phyloP scores from a whole-genome alignment of 768 basidiomycete species.

The Mycena epipterygia region DNA sequence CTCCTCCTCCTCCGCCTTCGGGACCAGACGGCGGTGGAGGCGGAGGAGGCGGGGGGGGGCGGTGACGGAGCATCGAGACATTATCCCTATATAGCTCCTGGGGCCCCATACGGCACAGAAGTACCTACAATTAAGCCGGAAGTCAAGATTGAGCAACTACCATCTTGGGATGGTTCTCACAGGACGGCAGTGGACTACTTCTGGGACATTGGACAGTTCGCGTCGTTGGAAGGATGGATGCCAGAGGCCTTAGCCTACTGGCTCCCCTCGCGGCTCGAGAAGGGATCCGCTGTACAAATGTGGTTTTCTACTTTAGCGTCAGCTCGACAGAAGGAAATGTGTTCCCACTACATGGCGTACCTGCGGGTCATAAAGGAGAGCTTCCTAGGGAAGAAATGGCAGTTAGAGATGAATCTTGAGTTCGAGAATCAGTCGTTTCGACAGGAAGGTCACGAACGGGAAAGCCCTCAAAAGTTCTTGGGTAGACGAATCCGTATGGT shows the following conservation, averaged over 20 bases:
- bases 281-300: neutral
- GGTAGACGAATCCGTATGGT: neutral
- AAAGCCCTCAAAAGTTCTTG: neutral
- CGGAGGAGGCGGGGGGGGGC: too few relatives aligned
- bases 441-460: neutral
- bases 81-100: too few relatives aligned
- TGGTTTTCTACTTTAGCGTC: neutral
- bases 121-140: too few relatives aligned
- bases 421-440: neutral
- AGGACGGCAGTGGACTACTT: neutral
- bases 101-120: too few relatives aligned
- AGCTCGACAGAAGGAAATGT: neutral
- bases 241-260: neutral
- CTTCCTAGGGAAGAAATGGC: neutral
- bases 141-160: neutral
- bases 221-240: neutral
- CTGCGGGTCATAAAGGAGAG: neutral
- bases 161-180: neutral
- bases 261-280: neutral
- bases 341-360: neutral
- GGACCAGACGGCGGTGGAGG: too few relatives aligned
- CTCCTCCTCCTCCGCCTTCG: too few relatives aligned
- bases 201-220: neutral
- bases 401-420: neutral
- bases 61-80: too few relatives aligned